Conservation (phyloP, 2,329 filamentous ascomycete species). For the Aspergillus phoenicis region DNA sequence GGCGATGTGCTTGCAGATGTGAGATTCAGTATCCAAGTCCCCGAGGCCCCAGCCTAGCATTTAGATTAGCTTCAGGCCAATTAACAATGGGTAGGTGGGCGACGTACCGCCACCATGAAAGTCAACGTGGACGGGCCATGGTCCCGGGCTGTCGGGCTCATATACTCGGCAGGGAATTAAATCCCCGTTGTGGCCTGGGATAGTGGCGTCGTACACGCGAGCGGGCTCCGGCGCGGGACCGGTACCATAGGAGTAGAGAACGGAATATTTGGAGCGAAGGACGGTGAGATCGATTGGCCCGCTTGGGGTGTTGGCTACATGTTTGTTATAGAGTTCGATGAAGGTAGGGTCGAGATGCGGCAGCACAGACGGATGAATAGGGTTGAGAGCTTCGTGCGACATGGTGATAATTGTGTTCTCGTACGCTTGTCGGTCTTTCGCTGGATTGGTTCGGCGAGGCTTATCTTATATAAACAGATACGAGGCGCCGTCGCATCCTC, state of each 20-base stretch:
- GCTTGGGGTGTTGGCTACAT: constrained; percentile 46
- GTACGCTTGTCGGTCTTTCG: neutral
- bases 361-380: constrained; percentile 52
- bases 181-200: constrained; percentile 37
- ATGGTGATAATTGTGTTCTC: neutral
- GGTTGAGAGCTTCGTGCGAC: constrained; percentile 51
- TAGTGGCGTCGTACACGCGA: constrained; percentile 42
- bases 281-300: constrained; percentile 45
- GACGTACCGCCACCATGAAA: constrained; percentile 50
- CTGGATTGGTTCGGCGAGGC: neutral
- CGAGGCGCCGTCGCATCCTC: neutral
- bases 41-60: constrained; percentile 50
- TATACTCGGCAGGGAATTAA: constrained; percentile 49
- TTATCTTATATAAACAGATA: neutral
- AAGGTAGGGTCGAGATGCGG: constrained; percentile 52
- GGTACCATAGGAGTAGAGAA: constrained; percentile 51
- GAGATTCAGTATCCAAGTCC: constrained; percentile 53
- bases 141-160: constrained; percentile 44
- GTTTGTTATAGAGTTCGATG: constrained; percentile 52
- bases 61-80: too few species aligned
- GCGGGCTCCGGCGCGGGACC: constrained; percentile 47
- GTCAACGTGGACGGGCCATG: constrained; percentile 53
- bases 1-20: constrained; percentile 54
- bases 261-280: constrained; percentile 48
- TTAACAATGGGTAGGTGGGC: too few species aligned